Base-by-base conservation (phyloP, 306 rosid species). In the Acacia crassicarpa region DNA sequence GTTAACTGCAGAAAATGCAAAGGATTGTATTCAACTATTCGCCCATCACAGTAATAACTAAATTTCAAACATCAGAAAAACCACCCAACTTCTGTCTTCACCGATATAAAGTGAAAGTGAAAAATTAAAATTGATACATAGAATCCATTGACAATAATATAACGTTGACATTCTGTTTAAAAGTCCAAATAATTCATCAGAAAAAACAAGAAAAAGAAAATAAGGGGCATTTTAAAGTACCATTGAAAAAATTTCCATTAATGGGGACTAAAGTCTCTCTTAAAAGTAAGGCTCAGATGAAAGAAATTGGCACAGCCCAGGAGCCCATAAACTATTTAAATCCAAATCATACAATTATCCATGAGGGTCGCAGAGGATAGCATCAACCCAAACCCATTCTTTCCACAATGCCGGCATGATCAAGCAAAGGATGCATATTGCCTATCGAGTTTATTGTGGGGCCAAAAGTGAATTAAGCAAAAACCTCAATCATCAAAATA, bases 31-130 rank as follows among this genome's bases (percentile, higher is more conserved):
- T 59, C 35, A 48, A 23, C 43, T 78, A 80, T 51, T 67, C 38
- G 61, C 23, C 43, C 75, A 76, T 44, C 78, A 58, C 5, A 84
- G 77, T 14, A 80, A 72, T 49, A 48, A 69, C 72, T 68, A 67
- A 56, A 48, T 67, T 8, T 41, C 82, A 65, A 71, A 84, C 51
- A 51, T 32, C 67, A 23, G 20, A 67, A 72, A 65, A 63, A 33
- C 45, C 73, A 45, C 61, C 38, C 54, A 59, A 20, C 59, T 56
- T 73, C 45, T 38, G 44, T 84, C 48, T 67, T 22, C 69, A 44
- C 76, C 75, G 14, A 63, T 72, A 40, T 56, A 45, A 12, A 33
- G 61, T 25, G 77, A 59, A 82, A 56, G 59, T 23, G 17, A 54
- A 65, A 65, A 76, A 69, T 19, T 59, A 15, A 58, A 54, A 46